A percentile compares a stretch with the other conserved stretches of the same genome.
Conservation (phyloP, 1,139 yeast genomes). For the Saccharomyces uvarum region DNA sequence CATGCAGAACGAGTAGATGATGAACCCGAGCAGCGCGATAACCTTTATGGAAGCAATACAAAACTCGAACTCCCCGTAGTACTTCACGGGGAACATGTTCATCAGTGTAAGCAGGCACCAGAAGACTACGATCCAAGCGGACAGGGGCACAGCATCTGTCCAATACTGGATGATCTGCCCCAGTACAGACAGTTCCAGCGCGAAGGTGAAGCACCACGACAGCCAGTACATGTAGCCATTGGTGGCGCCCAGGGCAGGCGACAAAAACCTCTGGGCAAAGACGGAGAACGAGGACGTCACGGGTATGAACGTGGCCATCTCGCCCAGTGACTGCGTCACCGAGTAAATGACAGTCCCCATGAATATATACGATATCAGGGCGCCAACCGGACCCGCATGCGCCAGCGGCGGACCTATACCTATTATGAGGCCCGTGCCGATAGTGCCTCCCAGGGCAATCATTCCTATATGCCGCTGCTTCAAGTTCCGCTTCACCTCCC, state of each 20-base stretch:
- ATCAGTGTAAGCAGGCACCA: conserved; percentile 45
- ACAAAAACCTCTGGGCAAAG: conserved; percentile 49
- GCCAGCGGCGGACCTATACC: conserved; percentile 49
- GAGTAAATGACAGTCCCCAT: conserved; percentile 59
- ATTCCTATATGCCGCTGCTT: conserved; percentile 56
- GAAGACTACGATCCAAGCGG: conserved; percentile 66
- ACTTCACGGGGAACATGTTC: conserved; percentile 57
- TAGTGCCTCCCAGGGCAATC: conserved; percentile 64
- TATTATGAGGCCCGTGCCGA: conserved; percentile 60
- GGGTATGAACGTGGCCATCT: conserved; percentile 69
- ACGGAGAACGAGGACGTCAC: conserved; percentile 58
- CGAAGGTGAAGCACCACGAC: conserved; percentile 79
- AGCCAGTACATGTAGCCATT: conserved; percentile 85
- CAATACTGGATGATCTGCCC: conserved; percentile 73
- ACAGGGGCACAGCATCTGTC: conserved; percentile 65
- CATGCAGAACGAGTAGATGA: conserved; percentile 61
- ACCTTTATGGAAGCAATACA: conserved; percentile 67
- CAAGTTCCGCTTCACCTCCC: conserved; percentile 40
- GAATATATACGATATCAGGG: conserved; percentile 56
- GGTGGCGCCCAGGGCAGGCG: conserved; percentile 63
- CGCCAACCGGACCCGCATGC: conserved; percentile 65
- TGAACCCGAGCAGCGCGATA: conserved; percentile 64
- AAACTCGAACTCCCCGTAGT: conserved; percentile 65
- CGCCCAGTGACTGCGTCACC: conserved; percentile 66
- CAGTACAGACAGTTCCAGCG: conserved; percentile 74